Conservation (phyloP, 139 green algal genomes). For the Chlorella sp. region DNA sequence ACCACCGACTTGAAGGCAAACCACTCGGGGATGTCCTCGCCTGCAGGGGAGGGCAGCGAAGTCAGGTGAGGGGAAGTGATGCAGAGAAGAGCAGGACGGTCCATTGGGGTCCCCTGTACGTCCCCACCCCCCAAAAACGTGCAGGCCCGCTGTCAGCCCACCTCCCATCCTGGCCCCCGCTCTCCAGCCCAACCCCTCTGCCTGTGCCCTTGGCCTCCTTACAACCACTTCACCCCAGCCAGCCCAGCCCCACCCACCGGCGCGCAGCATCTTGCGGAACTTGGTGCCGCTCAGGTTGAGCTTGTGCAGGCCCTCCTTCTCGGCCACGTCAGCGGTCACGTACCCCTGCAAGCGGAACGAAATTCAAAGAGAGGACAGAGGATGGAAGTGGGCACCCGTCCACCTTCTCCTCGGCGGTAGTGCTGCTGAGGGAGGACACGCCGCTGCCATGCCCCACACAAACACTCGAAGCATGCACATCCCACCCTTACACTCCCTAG, state of each 20-base stretch:
- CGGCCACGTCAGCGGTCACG: slow-evolving; percentile 88
- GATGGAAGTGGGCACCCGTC: too few species aligned
- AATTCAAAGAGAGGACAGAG: too few species aligned
- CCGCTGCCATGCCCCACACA: too few species aligned
- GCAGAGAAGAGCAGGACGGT: neutral
- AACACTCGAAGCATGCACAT: too few species aligned
- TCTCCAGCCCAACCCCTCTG: neutral
- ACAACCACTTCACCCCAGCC: too few species aligned
- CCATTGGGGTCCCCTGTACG: too few species aligned
- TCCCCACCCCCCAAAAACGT: too few species aligned
- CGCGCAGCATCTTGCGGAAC: slow-evolving; percentile 93
- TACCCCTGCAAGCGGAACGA: slow-evolving; percentile 83
- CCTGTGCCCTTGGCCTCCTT: neutral
- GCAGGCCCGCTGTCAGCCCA: too few species aligned
- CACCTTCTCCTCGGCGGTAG: too few species aligned
- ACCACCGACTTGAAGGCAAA: slow-evolving; percentile 97
- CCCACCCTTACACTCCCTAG: too few species aligned
- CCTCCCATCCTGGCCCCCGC: neutral
- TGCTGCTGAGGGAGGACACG: too few species aligned
- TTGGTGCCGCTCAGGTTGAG: slow-evolving; percentile 94
- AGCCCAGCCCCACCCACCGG: slow-evolving; percentile 5
- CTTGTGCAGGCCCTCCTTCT: slow-evolving; percentile 74
- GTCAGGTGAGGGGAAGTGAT: too few species aligned
- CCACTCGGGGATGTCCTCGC: slow-evolving; percentile 96
- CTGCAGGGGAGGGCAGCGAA: slow-evolving; percentile 23